Evolutionary conservation across 2,329 filamentous ascomycete species (phyloP).

Genomic region (Phaeosphaeriaceae sp.): DNA sequence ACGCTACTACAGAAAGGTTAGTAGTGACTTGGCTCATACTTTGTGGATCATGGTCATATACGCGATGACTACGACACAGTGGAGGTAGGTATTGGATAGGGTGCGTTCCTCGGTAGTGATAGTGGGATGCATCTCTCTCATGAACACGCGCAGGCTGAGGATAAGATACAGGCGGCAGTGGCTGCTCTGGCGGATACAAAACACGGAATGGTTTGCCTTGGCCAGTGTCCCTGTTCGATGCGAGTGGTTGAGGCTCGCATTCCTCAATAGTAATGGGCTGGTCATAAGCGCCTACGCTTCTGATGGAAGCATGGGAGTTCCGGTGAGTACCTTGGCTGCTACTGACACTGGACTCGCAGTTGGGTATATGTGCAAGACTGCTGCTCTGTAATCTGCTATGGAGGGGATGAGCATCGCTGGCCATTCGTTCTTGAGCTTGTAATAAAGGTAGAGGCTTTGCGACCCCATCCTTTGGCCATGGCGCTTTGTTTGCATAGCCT

Average conservation of each 20-base stretch:
- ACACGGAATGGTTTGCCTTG: constrained; percentile 29
- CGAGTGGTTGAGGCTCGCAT: constrained; percentile 44
- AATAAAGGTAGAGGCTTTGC: constrained; percentile 65
- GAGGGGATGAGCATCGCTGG: constrained; percentile 25
- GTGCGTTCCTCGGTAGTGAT: constrained; percentile 28
- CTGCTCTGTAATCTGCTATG: constrained; percentile 26
- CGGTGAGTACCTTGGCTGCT: constrained; percentile 25
- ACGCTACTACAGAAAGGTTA: constrained; percentile 26
- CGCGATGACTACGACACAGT: constrained; percentile 35
- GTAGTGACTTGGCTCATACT: constrained; percentile 36
- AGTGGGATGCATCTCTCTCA: constrained; percentile 21
- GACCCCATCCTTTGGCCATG: constrained; percentile 79
- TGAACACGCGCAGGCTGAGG: constrained; percentile 23
- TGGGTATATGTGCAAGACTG: constrained; percentile 35
- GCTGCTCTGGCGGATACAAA: constrained; percentile 30
- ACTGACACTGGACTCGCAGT: constrained; percentile 30
- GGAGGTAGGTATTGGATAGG: constrained; percentile 23
- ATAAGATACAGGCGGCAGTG: constrained; percentile 25
- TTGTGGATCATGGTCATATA: constrained; percentile 39
- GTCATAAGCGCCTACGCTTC: constrained; percentile 52
- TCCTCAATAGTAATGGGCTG: constrained; percentile 55
- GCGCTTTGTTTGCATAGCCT: constrained; percentile 81
- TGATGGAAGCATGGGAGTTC: constrained; percentile 22
- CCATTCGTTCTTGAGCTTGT: constrained; percentile 75
- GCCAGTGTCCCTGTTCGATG: constrained; percentile 23